phyloP scores from a whole-genome alignment of 2,329 filamentous ascomycete genomes.

The Penicillium concentricum region DNA sequence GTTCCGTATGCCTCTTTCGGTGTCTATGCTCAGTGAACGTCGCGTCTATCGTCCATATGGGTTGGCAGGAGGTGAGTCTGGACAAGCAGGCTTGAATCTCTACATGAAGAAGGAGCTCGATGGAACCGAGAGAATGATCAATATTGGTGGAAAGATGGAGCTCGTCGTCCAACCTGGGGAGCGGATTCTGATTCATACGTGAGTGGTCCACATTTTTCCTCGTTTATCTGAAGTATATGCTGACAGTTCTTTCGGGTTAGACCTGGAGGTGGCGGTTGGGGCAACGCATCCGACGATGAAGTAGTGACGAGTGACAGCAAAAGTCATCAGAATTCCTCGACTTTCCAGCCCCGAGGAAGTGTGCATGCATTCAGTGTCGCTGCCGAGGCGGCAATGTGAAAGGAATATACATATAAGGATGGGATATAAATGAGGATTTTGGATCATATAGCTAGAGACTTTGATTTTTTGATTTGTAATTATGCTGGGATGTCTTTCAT shows the following conservation, averaged over 20 bases:
- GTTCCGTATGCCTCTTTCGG: conserved; percentile 49
- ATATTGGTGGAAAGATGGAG: conserved; percentile 25
- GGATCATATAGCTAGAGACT: too few relatives aligned
- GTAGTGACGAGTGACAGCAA: not conserved
- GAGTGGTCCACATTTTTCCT: not conserved
- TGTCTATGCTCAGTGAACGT: conserved; percentile 23
- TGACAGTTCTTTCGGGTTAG: conserved; percentile 1
- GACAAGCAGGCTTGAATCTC: conserved; percentile 71
- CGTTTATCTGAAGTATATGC: not conserved
- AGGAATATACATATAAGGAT: not conserved
- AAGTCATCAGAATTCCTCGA: not conserved
- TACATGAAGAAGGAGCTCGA: conserved; percentile 58
- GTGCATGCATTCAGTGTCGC: conserved; percentile 8
- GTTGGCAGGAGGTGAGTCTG: conserved; percentile 75
- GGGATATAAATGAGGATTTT: not conserved
- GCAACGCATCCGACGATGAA: not conserved
- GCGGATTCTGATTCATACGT: conserved; percentile 30
- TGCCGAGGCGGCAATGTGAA: conserved; percentile 6
- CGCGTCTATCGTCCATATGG: conserved; percentile 17
- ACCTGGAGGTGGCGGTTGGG: conserved; percentile 17
- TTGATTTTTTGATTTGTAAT: too few relatives aligned
- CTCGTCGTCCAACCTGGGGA: conserved; percentile 29
- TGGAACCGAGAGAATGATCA: conserved; percentile 15
- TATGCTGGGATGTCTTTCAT: too few relatives aligned
- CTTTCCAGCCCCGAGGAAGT: conserved; percentile 10